phyloP scores from a whole-genome alignment of 2,329 filamentous ascomycete genomes.

The Ceratocystis variospora region DNA sequence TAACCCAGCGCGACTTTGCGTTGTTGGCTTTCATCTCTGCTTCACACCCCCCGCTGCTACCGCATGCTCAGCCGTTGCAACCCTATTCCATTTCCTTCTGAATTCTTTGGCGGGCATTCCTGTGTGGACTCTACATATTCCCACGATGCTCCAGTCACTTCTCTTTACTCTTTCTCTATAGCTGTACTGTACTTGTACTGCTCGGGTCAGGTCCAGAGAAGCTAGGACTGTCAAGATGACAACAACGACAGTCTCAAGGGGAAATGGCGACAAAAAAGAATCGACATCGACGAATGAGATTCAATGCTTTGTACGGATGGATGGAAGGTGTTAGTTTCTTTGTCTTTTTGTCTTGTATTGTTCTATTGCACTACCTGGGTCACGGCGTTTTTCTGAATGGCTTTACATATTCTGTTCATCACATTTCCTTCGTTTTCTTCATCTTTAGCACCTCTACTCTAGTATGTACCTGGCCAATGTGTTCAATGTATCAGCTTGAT shows the following conservation, averaged over 20 bases:
- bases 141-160: background rate
- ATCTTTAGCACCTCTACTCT: background rate
- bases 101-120: background rate
- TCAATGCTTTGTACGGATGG: background rate
- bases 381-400: slow-evolving; percentile 19
- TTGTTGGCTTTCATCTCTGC: background rate
- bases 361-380: slow-evolving; percentile 19
- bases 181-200: too few species aligned
- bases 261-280: background rate
- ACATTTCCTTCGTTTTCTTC: background rate
- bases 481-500: background rate
- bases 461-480: background rate
- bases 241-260: background rate
- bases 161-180: background rate
- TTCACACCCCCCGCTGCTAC: background rate
- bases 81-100: background rate
- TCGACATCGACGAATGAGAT: background rate
- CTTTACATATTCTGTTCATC: slow-evolving; percentile 18
- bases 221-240: background rate
- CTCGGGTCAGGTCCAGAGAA: background rate
- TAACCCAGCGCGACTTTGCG: background rate
- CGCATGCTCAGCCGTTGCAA: background rate
- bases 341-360: slow-evolving; percentile 18
- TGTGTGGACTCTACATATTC: background rate
- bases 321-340: slow-evolving; percentile 12